phyloP scores from a whole-genome alignment of 345 rosid species.

The Draba incana region DNA sequence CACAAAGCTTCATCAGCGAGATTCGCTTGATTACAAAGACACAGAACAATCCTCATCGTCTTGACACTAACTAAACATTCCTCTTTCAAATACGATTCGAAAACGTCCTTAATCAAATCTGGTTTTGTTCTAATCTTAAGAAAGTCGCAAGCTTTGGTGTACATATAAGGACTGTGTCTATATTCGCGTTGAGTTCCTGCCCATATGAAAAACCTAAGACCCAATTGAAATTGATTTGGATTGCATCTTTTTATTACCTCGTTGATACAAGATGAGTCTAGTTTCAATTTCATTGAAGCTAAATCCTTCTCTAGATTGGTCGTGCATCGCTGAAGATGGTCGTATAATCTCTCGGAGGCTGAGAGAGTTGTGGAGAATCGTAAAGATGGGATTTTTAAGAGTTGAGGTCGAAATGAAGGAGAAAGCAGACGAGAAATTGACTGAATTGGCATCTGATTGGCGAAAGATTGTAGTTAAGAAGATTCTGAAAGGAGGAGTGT shows the following conservation, averaged over 20 bases:
- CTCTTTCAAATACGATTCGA: conserved; percentile 57
- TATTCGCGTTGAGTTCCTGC: conserved; percentile 67
- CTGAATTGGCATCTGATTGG: conserved; percentile 25
- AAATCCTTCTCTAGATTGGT: conserved; percentile 56
- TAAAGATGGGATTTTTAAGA: conserved; percentile 41
- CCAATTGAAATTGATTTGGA: conserved; percentile 47
- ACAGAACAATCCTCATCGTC: conserved; percentile 61
- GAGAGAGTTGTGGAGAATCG: conserved; percentile 42
- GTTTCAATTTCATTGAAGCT: conserved; percentile 44
- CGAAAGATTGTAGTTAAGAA: background rate
- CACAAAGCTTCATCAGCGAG: conserved; percentile 71
- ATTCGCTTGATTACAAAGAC: conserved; percentile 65
- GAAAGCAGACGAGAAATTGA: conserved; percentile 38
- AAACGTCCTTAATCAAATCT: conserved; percentile 47
- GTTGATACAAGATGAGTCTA: conserved; percentile 57
- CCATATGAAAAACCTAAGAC: conserved; percentile 84
- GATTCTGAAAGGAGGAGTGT: background rate
- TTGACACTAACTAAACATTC: conserved; percentile 58
- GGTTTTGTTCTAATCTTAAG: conserved; percentile 61
- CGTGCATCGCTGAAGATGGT: conserved; percentile 46
- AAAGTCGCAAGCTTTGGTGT: conserved; percentile 62
- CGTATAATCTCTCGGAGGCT: conserved; percentile 49
- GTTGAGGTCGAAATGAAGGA: conserved; percentile 34
- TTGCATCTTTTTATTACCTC: conserved; percentile 60
- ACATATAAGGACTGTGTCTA: conserved; percentile 69